Conservation (phyloP, 805 yeast genomes). For the Kregervanrija fluxuum region DNA sequence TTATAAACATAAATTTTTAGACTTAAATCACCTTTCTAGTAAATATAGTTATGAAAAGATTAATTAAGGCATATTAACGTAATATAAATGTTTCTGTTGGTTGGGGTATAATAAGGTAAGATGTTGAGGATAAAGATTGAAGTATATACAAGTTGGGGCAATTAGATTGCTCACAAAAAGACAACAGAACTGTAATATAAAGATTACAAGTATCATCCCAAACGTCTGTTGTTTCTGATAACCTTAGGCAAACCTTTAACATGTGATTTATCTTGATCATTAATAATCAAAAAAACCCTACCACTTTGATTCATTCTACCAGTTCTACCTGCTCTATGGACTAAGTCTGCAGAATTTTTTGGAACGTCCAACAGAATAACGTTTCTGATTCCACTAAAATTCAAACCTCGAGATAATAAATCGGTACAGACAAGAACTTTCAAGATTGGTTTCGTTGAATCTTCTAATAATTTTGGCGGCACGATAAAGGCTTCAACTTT, state of each 20-base stretch:
- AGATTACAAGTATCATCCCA: constrained; percentile 13
- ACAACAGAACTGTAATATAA: not conserved
- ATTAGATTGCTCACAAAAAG: no score
- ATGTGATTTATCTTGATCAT: constrained; percentile 65
- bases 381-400: constrained; percentile 74
- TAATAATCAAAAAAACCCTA: constrained; percentile 73
- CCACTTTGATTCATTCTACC: constrained; percentile 90
- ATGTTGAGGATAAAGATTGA: no score
- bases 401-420: constrained; percentile 82
- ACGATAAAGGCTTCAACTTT: constrained; percentile 57
- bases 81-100: no score
- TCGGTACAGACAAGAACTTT: constrained; percentile 84
- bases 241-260: constrained; percentile 73
- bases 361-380: constrained; percentile 85
- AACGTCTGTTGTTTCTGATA: constrained; percentile 42
- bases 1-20: no score
- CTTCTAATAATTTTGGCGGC: constrained; percentile 43
- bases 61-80: no score
- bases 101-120: no score
- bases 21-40: no score
- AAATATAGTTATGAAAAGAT: no score
- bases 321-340: constrained; percentile 91
- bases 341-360: constrained; percentile 71
- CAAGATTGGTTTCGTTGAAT: constrained; percentile 28
- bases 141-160: no score